Base-by-base conservation (phyloP, 2,329 filamentous ascomycete species). In the Aspergillus chevalieri region DNA sequence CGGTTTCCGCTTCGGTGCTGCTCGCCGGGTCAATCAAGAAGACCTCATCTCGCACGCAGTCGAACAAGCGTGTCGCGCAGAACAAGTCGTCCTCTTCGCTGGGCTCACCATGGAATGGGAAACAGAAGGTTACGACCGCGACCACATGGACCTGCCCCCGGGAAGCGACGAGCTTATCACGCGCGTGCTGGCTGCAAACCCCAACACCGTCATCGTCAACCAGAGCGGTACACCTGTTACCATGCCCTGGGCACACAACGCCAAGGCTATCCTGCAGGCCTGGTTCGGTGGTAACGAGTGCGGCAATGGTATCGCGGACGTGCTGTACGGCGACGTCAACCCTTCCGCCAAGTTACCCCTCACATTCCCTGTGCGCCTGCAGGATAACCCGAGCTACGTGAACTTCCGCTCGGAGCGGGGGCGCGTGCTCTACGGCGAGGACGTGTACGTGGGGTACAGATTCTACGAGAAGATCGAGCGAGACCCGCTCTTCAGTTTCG, bases 241-340 rank as follows among this genome's bases (percentile, higher is more conserved):
- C 2, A 76, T 78, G 67, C 76, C 75, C 0, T 76, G 76, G 69
- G 65, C 61, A 2, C 60, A 68, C 4, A 65, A 71, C n/a, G 64
- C 72, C 8, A 72, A 74, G 6, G 80, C 83, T 2, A 72, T 91
- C 1, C 63, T 90, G 1, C 86, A 92, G 61, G 87, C 87, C 6
- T 93, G 87, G 87, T 93, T 90, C 61, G 86, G 87, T 52, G 88
- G 89, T n/a, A 89, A 93, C 61, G 88, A 93, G 71, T 86, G 85
- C 4, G 89, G 88, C 5, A 89, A 91, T 62, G 84, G 83, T 9
- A 85, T 94, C 53, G 87, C 86, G 0, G 87, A 92, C 56, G 78
- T 92, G 1, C 74, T 92, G 1, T 87, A 88, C 55, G 88, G 87
- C 44, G 79, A 84, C 53, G 78, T 81, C 43, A 90, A 87, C 62